A percentile compares a stretch with the other conserved stretches of the same genome.
Conservation (phyloP, 176 grass and related monocot genomes). For the Otatea glauca region DNA sequence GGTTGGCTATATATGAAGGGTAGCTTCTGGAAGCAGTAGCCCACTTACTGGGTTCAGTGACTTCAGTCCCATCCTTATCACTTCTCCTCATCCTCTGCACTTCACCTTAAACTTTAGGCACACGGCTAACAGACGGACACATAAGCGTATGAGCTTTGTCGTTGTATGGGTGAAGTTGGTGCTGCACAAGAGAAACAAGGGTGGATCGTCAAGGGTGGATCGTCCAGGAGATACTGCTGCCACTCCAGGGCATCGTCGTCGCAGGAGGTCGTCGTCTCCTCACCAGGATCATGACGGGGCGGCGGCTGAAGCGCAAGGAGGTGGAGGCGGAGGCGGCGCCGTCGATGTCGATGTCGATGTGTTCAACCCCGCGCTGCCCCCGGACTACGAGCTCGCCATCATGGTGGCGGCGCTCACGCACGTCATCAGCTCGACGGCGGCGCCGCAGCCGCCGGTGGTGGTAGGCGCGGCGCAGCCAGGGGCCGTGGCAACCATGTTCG, state of each 20-base stretch:
- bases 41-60: not conserved
- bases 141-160: not conserved
- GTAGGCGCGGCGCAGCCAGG: not conserved
- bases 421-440: conserved; percentile 42
- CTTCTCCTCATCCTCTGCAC: not conserved
- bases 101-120: not conserved
- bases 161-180: not conserved
- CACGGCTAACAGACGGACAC: not conserved
- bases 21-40: not conserved
- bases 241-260: not conserved
- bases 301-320: not conserved
- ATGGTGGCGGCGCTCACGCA: conserved; percentile 60
- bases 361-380: not conserved
- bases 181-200: not conserved
- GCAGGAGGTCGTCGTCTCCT: not conserved
- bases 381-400: conserved; percentile 36
- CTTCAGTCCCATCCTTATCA: conserved; percentile 20
- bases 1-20: not conserved
- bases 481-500: not conserved
- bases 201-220: conserved; percentile 53
- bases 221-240: not conserved
- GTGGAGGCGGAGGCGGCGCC: not conserved
- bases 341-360: not conserved
- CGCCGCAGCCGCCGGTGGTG: not conserved
- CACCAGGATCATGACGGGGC: not conserved